A percentile compares a stretch with the other conserved stretches of the same genome.
phyloP scores from a whole-genome alignment of 306 rosid species.

The Cucurbita maxima region DNA sequence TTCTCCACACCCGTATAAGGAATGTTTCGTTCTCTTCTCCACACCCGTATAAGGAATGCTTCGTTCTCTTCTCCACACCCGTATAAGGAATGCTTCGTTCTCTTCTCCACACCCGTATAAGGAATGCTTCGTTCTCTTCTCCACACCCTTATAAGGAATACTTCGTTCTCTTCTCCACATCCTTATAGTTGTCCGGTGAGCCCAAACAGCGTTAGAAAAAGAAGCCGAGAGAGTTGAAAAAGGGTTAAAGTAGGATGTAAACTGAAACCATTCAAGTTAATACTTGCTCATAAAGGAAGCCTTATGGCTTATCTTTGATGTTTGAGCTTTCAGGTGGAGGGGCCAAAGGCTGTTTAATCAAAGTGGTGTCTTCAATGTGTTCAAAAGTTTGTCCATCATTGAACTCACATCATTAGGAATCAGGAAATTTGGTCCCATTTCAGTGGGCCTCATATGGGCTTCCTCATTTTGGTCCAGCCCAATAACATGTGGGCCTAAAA shows the following conservation, averaged over 20 bases:
- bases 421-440: neutral
- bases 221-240: neutral
- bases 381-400: neutral
- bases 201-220: neutral
- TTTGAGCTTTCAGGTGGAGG: conserved; percentile 57
- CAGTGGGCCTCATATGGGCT: neutral
- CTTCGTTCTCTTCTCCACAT: too few relatives aligned
- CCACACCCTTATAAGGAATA: too few relatives aligned
- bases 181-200: too few relatives aligned
- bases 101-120: too few relatives aligned
- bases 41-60: too few relatives aligned
- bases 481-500: neutral
- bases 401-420: neutral
- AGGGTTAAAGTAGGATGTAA: neutral
- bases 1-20: too few relatives aligned
- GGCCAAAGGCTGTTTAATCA: conserved; percentile 29
- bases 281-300: neutral
- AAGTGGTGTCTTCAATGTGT: neutral
- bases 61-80: too few relatives aligned
- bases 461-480: neutral
- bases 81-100: too few relatives aligned
- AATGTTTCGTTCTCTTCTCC: too few relatives aligned
- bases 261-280: neutral
- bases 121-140: too few relatives aligned
- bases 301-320: neutral